phyloP scores from a whole-genome alignment of 352 stramenopile species.

The Phytophthora foliorum region DNA sequence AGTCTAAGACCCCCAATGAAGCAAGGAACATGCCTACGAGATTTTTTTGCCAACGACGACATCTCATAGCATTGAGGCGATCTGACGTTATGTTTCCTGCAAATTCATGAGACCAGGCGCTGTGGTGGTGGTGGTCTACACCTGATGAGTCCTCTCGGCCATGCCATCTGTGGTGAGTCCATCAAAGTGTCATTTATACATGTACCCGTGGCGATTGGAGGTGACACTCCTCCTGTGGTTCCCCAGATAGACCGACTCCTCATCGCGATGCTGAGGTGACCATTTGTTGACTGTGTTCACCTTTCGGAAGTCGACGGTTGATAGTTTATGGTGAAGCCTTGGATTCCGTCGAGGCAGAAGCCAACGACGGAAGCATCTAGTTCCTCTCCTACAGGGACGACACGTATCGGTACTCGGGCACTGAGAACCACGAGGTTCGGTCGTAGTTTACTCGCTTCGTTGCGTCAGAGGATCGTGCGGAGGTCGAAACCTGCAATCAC shows the following conservation, averaged over 20 bases:
- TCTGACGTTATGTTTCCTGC: conserved; percentile 4
- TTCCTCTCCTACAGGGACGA: conserved; percentile 4
- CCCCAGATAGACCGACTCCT: not conserved
- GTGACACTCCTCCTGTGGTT: not conserved
- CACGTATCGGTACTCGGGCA: conserved; percentile 22
- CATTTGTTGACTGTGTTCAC: not conserved
- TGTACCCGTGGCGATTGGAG: too few relatives aligned
- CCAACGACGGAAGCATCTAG: conserved; percentile 10
- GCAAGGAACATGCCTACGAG: too few relatives aligned
- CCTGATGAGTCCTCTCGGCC: conserved; percentile 1
- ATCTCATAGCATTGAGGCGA: not conserved
- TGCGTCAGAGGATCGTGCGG: conserved; percentile 24
- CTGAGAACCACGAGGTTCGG: conserved; percentile 17
- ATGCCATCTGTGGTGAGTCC: not conserved
- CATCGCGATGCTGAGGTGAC: not conserved
- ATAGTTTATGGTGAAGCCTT: conserved; percentile 31
- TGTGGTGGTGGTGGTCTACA: not conserved
- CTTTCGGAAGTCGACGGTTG: not conserved
- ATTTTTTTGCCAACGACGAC: not conserved
- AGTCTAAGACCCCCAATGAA: too few relatives aligned
- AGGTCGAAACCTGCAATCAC: conserved; percentile 25
- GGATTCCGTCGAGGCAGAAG: conserved; percentile 21
- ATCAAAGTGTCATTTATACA: not conserved
- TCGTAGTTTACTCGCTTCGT: conserved; percentile 27
- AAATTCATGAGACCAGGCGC: conserved; percentile 12